Percentiles rank a stretch among this genome's conserved stretches.
Evolutionary conservation across 441 rosid species (phyloP).

Genomic region (Mallotus repandus): DNA sequence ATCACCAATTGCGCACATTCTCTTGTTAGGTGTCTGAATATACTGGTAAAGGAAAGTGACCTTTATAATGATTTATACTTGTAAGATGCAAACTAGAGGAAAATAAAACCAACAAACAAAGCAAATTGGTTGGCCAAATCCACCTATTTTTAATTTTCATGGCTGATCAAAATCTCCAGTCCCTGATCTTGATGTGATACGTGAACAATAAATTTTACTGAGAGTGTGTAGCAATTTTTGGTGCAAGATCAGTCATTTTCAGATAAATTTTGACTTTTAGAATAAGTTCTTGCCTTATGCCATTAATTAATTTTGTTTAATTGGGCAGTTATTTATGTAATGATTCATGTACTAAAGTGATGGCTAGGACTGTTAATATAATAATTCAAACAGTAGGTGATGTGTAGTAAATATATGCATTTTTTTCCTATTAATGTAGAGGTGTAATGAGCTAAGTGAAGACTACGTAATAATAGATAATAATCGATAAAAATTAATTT

Average conservation of each 20-base stretch:
- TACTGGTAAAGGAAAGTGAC: background rate
- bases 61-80: background rate
- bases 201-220: background rate
- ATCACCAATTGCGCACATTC: background rate
- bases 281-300: background rate
- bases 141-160: background rate
- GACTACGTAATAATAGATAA: too few relatives aligned
- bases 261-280: background rate
- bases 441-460: too few relatives aligned
- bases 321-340: background rate
- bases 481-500: too few relatives aligned
- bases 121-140: background rate
- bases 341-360: background rate
- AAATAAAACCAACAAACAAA: too few relatives aligned
- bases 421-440: too few relatives aligned
- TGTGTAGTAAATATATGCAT: too few relatives aligned
- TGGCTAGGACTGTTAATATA: too few relatives aligned
- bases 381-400: too few relatives aligned
- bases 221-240: background rate
- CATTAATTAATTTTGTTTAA: background rate
- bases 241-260: background rate
- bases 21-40: background rate
- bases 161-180: background rate
- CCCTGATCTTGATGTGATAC: background rate
- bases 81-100: background rate